Percentiles rank a stretch among this genome's conserved stretches.
These are phyloP conservation scores for Geotrichum aggregatum DNA, from an alignment of 1,139 yeast genomes.

Conservation along the genomic window DNA sequence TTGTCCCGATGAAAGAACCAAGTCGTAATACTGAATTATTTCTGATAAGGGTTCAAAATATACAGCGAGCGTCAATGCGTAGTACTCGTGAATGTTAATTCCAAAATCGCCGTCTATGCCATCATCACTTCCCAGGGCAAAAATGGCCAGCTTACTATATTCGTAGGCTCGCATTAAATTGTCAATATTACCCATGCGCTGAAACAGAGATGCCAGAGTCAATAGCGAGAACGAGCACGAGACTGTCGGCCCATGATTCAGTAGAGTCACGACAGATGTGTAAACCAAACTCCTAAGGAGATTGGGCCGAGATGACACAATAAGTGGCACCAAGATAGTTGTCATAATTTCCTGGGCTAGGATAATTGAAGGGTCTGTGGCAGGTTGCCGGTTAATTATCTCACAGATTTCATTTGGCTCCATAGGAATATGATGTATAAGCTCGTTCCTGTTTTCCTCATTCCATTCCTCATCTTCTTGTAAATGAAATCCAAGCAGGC, in stretches of 20 bases:
- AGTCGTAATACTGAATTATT: conserved; percentile 37
- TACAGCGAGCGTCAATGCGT: conserved; percentile 45
- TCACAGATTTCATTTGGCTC: conserved; percentile 45
- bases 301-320: conserved; percentile 27
- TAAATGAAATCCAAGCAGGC: conserved; percentile 31
- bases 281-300: conserved; percentile 32
- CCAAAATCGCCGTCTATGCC: conserved; percentile 42
- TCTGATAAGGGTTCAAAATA: conserved; percentile 45
- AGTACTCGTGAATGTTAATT: conserved; percentile 45
- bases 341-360: conserved; percentile 46
- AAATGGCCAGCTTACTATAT: conserved; percentile 43
- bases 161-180: conserved; percentile 43
- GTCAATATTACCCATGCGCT: conserved; percentile 34
- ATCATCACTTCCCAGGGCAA: conserved; percentile 40
- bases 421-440: conserved; percentile 41
- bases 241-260: conserved; percentile 38
- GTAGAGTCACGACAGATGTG: conserved; percentile 34
- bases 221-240: conserved; percentile 37
- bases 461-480: conserved; percentile 40
- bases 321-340: conserved; percentile 41
- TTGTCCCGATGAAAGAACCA: conserved; percentile 33
- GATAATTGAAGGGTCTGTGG: conserved; percentile 37
- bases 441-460: conserved; percentile 31
- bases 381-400: conserved; percentile 33
- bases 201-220: conserved; percentile 37